Evolutionary conservation across 371 early-diverging fungal genomes (phyloP).

Genomic region (Rhizopus microsporus): DNA sequence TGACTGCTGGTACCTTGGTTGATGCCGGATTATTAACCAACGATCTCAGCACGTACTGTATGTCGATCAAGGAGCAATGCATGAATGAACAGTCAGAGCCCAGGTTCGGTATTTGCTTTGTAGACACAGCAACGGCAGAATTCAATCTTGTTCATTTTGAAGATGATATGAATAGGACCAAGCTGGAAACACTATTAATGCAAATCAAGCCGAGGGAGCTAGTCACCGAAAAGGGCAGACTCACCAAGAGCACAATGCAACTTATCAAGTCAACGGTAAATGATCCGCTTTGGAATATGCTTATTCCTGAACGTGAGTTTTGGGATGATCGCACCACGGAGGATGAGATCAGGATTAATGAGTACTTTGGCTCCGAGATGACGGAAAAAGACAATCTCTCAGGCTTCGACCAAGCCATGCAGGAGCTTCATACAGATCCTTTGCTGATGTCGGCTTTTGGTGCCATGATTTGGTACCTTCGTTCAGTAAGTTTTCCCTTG

Average conservation of each 20-base stretch:
- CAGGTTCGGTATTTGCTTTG: conserved; percentile 85
- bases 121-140: conserved; percentile 94
- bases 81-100: conserved; percentile 37
- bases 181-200: conserved; percentile 90
- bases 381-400: conserved; percentile 6
- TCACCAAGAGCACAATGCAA: conserved; percentile 67
- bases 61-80: conserved; percentile 78
- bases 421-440: conserved; percentile 28
- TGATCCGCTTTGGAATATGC: conserved; percentile 67
- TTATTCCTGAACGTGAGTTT: conserved; percentile 81
- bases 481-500: conserved; percentile 50
- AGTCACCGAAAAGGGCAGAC: conserved; percentile 75
- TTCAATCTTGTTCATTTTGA: conserved; percentile 80
- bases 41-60: conserved; percentile 91
- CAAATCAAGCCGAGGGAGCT: conserved; percentile 92
- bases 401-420: conserved; percentile 6
- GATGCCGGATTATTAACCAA: conserved; percentile 86
- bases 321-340: conserved; percentile 74
- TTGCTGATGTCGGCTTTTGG: conserved; percentile 74
- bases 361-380: conserved; percentile 63
- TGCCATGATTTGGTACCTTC: conserved; percentile 79
- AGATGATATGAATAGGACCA: conserved; percentile 87
- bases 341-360: conserved; percentile 66
- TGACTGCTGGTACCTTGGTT: conserved; percentile 96
- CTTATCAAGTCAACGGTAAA: conserved; percentile 71